These are phyloP conservation scores for Neonothopanus nambi DNA, from an alignment of 1,284 basidiomycete species.

Conservation along the genomic window DNA sequence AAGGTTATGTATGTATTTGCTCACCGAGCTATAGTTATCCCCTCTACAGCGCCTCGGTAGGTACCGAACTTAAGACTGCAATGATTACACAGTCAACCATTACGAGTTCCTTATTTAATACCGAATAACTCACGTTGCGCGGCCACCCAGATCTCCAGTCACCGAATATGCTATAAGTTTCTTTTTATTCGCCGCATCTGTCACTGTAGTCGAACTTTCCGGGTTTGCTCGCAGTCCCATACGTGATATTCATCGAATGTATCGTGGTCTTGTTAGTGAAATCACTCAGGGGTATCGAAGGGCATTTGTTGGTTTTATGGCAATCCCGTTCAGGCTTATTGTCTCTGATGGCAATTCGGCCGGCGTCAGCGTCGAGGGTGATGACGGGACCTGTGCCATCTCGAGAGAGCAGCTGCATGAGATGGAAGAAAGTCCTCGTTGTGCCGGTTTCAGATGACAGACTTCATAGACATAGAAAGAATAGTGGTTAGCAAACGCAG, in stretches of 20 bases:
- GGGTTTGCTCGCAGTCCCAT: conserved; percentile 4
- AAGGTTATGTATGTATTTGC: too few species aligned
- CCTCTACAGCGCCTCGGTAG: too few species aligned
- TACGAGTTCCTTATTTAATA: too few species aligned
- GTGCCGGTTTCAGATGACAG: conserved; percentile 16
- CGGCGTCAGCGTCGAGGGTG: conserved; percentile 17
- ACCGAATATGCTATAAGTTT: conserved; percentile 17
- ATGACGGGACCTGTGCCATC: conserved; percentile 13
- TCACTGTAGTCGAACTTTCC: conserved; percentile 18
- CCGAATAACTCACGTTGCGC: background rate
- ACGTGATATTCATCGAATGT: too few species aligned
- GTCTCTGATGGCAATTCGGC: conserved; percentile 9
- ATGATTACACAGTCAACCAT: too few species aligned
- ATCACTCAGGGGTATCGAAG: conserved; percentile 14
- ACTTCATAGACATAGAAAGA: too few species aligned
- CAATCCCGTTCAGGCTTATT: conserved; percentile 15
- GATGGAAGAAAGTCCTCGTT: conserved; percentile 22
- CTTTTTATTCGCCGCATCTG: conserved; percentile 11
- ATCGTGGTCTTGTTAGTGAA: conserved; percentile 18
- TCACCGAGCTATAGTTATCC: too few species aligned
- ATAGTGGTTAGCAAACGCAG: background rate
- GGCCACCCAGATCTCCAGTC: conserved; percentile 17
- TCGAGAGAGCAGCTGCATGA: conserved; percentile 21
- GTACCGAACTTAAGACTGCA: too few species aligned
- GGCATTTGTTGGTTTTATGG: conserved; percentile 12